phyloP scores from a whole-genome alignment of 495 filamentous ascomycete genomes.

The Entonaema liquescens region DNA sequence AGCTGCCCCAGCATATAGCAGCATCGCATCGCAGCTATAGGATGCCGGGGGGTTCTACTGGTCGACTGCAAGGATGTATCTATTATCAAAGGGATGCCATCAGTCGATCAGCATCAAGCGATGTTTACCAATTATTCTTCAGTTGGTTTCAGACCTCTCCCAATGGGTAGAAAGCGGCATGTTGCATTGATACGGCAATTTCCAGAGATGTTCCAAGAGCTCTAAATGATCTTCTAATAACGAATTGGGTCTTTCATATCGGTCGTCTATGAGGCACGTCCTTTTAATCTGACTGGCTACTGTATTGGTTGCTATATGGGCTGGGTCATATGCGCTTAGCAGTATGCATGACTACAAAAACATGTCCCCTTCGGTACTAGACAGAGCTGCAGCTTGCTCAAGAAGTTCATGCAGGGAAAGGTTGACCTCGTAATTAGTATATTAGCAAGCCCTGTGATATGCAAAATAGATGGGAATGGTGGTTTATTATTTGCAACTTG shows the following conservation, averaged over 20 bases:
- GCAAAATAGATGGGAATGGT: conserved; percentile 3
- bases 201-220: conserved; percentile 31
- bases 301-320: conserved; percentile 17
- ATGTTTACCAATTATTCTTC: conserved; percentile 29
- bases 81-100: conserved; percentile 36
- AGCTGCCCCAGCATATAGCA: conserved; percentile 30
- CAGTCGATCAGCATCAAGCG: conserved; percentile 35
- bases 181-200: conserved; percentile 42
- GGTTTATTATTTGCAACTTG: conserved; percentile 21
- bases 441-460: conserved; percentile 18
- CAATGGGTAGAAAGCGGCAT: conserved; percentile 30
- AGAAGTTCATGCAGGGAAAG: conserved; percentile 14
- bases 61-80: conserved; percentile 13
- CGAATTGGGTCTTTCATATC: conserved; percentile 30
- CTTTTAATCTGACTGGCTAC: conserved; percentile 18
- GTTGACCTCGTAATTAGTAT: conserved; percentile 10
- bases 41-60: conserved; percentile 22
- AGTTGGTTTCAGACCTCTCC: conserved; percentile 38
- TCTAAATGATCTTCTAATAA: conserved; percentile 24
- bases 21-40: conserved; percentile 24
- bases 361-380: conserved; percentile 22
- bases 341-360: conserved; percentile 39
- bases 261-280: conserved; percentile 7
- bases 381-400: conserved; percentile 29
- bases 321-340: conserved; percentile 19